Conservation (phyloP, 2,329 filamentous ascomycete species). For the Paraphaeosphaeria minitans region DNA sequence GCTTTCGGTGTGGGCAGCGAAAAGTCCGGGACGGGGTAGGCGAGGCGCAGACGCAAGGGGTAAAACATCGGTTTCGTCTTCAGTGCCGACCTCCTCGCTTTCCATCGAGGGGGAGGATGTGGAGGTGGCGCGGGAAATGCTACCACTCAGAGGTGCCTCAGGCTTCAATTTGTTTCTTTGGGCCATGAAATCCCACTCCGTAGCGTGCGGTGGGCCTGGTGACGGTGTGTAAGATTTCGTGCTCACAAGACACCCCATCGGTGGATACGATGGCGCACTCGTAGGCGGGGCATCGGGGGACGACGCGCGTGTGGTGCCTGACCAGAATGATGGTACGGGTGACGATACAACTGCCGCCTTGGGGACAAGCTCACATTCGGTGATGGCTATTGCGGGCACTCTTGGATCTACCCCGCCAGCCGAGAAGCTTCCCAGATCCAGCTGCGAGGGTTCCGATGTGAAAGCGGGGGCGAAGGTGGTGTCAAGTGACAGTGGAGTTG, state of each 20-base stretch:
- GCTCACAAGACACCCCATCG: constrained; percentile 23
- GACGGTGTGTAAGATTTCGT: constrained; percentile 29
- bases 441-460: constrained; percentile 22
- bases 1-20: constrained; percentile 35
- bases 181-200: constrained; percentile 45
- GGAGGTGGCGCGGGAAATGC: constrained; percentile 39
- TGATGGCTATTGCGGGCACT: constrained; percentile 44
- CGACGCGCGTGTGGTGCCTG: constrained; percentile 44
- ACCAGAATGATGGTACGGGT: constrained; percentile 46
- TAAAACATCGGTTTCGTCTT: constrained; percentile 38
- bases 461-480: constrained; percentile 34
- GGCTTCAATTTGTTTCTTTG: constrained; percentile 31
- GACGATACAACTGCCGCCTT: constrained; percentile 36
- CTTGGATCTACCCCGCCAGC: constrained; percentile 23
- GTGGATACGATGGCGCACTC: constrained; percentile 31
- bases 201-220: constrained; percentile 35
- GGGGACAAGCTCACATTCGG: constrained; percentile 43
- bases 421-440: constrained; percentile 33
- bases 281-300: constrained; percentile 42
- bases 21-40: constrained; percentile 39
- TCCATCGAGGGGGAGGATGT: constrained; percentile 37
- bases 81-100: constrained; percentile 36
- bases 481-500: constrained; percentile 33
- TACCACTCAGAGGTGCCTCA: constrained; percentile 23
- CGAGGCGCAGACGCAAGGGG: constrained; percentile 33